Evolutionary conservation across 805 yeast species (phyloP), one percentile per base, ranked within the genome.

Genomic region (Groenewaldozyma tartarivorans): DNA sequence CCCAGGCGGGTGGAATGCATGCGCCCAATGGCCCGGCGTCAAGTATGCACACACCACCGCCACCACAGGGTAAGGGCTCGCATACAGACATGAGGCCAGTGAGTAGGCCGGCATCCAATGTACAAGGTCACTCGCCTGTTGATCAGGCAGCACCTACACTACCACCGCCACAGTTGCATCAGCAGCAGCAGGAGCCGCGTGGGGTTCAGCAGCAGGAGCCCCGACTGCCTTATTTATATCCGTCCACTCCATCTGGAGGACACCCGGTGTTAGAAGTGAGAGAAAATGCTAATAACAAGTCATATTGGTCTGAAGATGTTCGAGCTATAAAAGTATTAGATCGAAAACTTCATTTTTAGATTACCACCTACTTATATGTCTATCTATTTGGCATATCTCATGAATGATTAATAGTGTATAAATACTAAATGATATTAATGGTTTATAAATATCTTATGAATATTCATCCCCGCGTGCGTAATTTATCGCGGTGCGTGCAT

Each of bases 271-370:
- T 24, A n/a, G 17, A 30, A 18, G 19, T 22, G n/a, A 16, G 19
- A 37, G 37, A 58, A 55, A 18, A 49, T 52, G 29, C 57, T 54
- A 7, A 37, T 45, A 15, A 57, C 53, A 7, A 50, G 51, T 40
- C 48, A 52, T 4, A 36, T 48, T 56, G 55, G 49, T 53, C 56
- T 18, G 62, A 57, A 39, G 62, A 57, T 35, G 47, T 45, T 9
- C 40, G 61, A 5, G 60, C 60, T n/a, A 48, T 57, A 27, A 48
- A 55, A 33, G 58, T 58, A n/a, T 49, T 53, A 33, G 58, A 56
- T 36, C 40, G 47, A 41, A 44, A 50, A 9, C 52, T 56, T 26
- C 42, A 45, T 21, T 38, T 47, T 24, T 45, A 34, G 36, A n/a
- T n/a, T n/a, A n/a, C n/a, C n/a, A 15, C n/a, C 5, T 29, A 29